These are phyloP conservation scores for Meyerozyma sp. DNA, from an alignment of 1,139 yeast species.

Conservation along the genomic window DNA sequence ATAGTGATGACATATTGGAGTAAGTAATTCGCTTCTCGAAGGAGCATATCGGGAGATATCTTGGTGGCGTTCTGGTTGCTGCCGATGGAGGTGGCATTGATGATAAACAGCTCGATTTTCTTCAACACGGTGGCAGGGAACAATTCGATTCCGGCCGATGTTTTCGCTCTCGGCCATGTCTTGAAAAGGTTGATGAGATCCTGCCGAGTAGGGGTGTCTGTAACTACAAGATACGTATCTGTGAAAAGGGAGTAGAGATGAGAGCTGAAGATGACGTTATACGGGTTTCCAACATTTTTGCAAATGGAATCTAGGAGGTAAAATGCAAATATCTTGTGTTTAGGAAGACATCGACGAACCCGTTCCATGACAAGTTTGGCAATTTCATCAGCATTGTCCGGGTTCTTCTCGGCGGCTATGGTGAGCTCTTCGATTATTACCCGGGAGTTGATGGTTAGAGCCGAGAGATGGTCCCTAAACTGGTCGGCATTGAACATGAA, in stretches of 20 bases:
- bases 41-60: conserved; percentile 22
- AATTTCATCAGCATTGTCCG: conserved; percentile 27
- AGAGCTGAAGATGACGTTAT: conserved; percentile 31
- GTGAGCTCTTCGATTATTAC: conserved; percentile 38
- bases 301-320: conserved; percentile 40
- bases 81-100: conserved; percentile 29
- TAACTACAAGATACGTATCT: conserved; percentile 34
- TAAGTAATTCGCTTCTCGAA: conserved; percentile 28
- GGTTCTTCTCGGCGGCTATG: conserved; percentile 28
- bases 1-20: conserved; percentile 26
- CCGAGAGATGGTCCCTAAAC: conserved; percentile 25
- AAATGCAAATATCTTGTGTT: conserved; percentile 32
- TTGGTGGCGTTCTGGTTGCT: conserved; percentile 3
- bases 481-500: conserved; percentile 22
- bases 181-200: conserved; percentile 33
- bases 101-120: conserved; percentile 36
- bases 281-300: conserved; percentile 42
- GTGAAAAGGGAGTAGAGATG: conserved; percentile 32
- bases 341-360: conserved; percentile 33
- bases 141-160: conserved; percentile 31
- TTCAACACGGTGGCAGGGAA: conserved; percentile 25
- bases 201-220: conserved; percentile 32
- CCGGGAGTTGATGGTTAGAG: conserved; percentile 34
- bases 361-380: conserved; percentile 29
- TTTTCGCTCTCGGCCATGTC: conserved; percentile 35